Evolutionary conservation across 2,329 filamentous ascomycete species (phyloP).

Genomic region (Malbranchea zuffiana): DNA sequence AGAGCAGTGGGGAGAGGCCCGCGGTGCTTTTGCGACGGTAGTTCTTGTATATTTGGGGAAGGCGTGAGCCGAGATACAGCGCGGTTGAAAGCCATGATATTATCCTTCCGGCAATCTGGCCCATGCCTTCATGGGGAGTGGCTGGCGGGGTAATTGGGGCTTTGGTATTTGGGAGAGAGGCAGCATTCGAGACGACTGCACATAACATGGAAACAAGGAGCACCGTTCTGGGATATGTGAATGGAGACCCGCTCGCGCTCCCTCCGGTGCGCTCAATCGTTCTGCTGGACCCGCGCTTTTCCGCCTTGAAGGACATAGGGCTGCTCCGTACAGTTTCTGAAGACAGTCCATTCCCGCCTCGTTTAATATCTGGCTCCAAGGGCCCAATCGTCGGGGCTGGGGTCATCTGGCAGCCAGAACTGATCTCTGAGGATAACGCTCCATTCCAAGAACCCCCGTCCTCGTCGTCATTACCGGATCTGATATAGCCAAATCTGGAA

Average conservation of each 20-base stretch:
- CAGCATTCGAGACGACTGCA: slow-evolving; percentile 34
- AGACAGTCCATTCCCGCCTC: slow-evolving; percentile 19
- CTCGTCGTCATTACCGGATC: slow-evolving; percentile 20
- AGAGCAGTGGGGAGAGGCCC: slow-evolving; percentile 52
- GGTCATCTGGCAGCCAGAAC: slow-evolving; percentile 16
- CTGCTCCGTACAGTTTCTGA: slow-evolving; percentile 17
- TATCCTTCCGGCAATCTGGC: slow-evolving; percentile 40
- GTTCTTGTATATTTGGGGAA: slow-evolving; percentile 58
- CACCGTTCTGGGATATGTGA: slow-evolving; percentile 34
- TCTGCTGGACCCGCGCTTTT: slow-evolving; percentile 25
- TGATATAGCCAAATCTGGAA: slow-evolving; percentile 21
- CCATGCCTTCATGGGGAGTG: slow-evolving; percentile 21
- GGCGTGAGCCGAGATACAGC: slow-evolving; percentile 48
- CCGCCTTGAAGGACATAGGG: slow-evolving; percentile 25
- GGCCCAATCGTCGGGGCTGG: slow-evolving; percentile 16
- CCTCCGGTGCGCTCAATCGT: slow-evolving; percentile 21
- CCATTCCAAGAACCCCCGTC: slow-evolving; percentile 26
- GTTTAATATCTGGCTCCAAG: slow-evolving; percentile 23
- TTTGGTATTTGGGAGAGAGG: slow-evolving; percentile 24
- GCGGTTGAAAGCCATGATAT: slow-evolving; percentile 47
- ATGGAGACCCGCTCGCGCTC: slow-evolving; percentile 20
- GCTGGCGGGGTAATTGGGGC: slow-evolving; percentile 17
- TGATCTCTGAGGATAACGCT: slow-evolving; percentile 26
- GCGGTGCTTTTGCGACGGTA: slow-evolving; percentile 51
- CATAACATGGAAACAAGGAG: slow-evolving; percentile 37